These are phyloP conservation scores for Porphyrellus sp. DNA, from an alignment of 1,284 basidiomycete genomes.

Conservation along the genomic window DNA sequence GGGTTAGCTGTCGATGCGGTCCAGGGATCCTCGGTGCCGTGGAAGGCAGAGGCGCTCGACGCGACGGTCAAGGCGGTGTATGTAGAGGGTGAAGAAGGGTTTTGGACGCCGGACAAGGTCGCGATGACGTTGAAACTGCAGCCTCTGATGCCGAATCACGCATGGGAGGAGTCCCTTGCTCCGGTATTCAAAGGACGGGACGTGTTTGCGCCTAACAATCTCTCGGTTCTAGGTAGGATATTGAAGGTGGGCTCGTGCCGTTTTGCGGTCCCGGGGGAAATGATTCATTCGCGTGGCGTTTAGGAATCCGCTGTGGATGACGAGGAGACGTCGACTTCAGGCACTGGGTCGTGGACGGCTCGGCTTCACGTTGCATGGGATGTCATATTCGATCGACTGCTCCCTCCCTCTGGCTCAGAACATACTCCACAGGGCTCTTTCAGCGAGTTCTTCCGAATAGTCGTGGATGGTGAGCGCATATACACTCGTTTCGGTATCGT, in stretches of 20 bases:
- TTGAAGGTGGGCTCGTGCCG: slow-evolving; percentile 57
- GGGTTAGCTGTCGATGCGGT: slow-evolving; percentile 62
- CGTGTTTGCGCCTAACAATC: slow-evolving; percentile 68
- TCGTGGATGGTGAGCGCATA: slow-evolving; percentile 75
- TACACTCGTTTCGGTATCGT: not conserved
- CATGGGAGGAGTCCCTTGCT: slow-evolving; percentile 68
- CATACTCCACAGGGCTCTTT: slow-evolving; percentile 61
- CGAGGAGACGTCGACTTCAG: slow-evolving; percentile 43
- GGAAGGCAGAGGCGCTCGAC: slow-evolving; percentile 70
- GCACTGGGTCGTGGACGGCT: slow-evolving; percentile 78
- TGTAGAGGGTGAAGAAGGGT: slow-evolving; percentile 7
- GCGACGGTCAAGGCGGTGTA: slow-evolving; percentile 54
- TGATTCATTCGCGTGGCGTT: slow-evolving; percentile 6
- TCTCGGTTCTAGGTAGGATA: slow-evolving; percentile 71
- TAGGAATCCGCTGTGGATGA: slow-evolving; percentile 63
- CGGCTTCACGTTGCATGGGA: slow-evolving; percentile 94
- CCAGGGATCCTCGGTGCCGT: slow-evolving; percentile 54
- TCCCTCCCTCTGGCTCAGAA: slow-evolving; percentile 46
- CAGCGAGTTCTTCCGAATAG: slow-evolving; percentile 86
- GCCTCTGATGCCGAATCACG: slow-evolving; percentile 50
- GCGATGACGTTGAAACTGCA: slow-evolving; percentile 77
- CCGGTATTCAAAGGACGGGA: slow-evolving; percentile 77
- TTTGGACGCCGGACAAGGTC: slow-evolving; percentile 88
- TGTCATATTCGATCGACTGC: slow-evolving; percentile 73
- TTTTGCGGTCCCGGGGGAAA: not conserved